A percentile compares a stretch with the other conserved stretches of the same genome.
Evolutionary conservation across 257 asterid species (phyloP).

Genomic region (Plantago major): DNA sequence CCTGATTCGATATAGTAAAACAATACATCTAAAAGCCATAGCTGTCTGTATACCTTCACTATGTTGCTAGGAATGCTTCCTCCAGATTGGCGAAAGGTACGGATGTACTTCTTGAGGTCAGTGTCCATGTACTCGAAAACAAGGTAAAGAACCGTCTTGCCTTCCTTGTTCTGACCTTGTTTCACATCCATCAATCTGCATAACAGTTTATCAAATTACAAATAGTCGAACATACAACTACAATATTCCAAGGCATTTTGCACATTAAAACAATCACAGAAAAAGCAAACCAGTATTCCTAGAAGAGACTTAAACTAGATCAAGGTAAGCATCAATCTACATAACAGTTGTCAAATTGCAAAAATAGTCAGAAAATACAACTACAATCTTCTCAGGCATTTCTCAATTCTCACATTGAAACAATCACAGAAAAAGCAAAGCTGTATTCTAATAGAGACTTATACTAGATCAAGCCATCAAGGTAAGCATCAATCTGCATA

Average conservation of each 20-base stretch:
- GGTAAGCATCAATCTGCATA: too few species aligned
- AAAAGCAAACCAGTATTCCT: not conserved
- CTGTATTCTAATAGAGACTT: too few species aligned
- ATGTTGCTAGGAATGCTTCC: slow-evolving; percentile 39
- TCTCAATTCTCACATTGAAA: too few species aligned
- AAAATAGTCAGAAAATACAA: too few species aligned
- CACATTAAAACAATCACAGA: not conserved
- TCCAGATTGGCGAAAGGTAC: slow-evolving; percentile 56
- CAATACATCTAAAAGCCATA: not conserved
- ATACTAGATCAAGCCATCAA: too few species aligned
- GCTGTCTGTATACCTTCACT: slow-evolving; percentile 46
- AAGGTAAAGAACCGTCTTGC: slow-evolving; percentile 82
- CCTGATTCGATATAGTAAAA: not conserved
- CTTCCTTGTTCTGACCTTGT: slow-evolving; percentile 85
- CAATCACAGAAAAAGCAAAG: too few species aligned
- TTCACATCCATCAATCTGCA: slow-evolving; percentile 84
- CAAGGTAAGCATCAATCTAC: too few species aligned
- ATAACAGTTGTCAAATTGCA: too few species aligned
- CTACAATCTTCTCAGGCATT: too few species aligned
- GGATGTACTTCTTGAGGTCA: slow-evolving; percentile 81
- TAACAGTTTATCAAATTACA: not conserved
- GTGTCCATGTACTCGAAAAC: slow-evolving; percentile 96
- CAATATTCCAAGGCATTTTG: not conserved
- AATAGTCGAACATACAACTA: not conserved
- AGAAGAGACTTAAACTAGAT: too few species aligned